Base-by-base conservation (phyloP, 2,329 filamentous ascomycete species). In the Colletotrichum karsti region DNA sequence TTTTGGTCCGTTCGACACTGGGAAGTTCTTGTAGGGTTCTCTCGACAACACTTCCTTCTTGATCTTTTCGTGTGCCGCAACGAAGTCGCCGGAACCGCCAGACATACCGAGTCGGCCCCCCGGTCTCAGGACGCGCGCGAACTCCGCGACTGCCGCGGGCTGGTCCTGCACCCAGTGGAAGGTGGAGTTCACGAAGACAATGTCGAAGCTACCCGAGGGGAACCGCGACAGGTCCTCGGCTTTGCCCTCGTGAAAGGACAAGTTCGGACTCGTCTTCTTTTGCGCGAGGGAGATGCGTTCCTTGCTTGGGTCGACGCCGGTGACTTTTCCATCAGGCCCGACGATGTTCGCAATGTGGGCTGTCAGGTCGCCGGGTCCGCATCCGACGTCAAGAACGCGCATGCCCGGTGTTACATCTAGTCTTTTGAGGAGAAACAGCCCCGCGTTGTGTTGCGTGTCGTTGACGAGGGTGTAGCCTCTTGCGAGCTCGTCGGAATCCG, bases 201-300 rank as follows among this genome's bases (percentile, higher is more conserved):
- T 76, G 4, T 80, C 80, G 0, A 78, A 63, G 26, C 42, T 63
- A 15, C 15, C 53, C 28, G 24, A 70, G 3, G 77, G 72, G 54
- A 80, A 85, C 2, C 74, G 69, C 1, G 79, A 74, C 15, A 83
- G 75, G 5, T 74, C 58, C n/a, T 73, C 73, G 5, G 78, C 84
- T 72, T 86, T 81, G 0, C 65, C 67, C 0, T 73, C 39, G 24
- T 51, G 41, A 13, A 63, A 63, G 0, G 44, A 37, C 13, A 63
- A 28, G 26, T 35, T 58, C 4, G 37, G 24, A 5, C 10, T 24
- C n/a, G 12, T n/a, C 7, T 15, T n/a, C 18, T 50, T 5, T 5
- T 13, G 41, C 7, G 61, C 61, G 10, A 63, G 61, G 30, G 61
- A 30, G 10, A 63, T 28, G 18, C 61, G 61, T 24, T 63, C 53